A percentile compares a stretch with the other conserved stretches of the same genome.
Evolutionary conservation across 2,329 filamentous ascomycete genomes (phyloP).

Genomic region (Hypoxylon sp.): DNA sequence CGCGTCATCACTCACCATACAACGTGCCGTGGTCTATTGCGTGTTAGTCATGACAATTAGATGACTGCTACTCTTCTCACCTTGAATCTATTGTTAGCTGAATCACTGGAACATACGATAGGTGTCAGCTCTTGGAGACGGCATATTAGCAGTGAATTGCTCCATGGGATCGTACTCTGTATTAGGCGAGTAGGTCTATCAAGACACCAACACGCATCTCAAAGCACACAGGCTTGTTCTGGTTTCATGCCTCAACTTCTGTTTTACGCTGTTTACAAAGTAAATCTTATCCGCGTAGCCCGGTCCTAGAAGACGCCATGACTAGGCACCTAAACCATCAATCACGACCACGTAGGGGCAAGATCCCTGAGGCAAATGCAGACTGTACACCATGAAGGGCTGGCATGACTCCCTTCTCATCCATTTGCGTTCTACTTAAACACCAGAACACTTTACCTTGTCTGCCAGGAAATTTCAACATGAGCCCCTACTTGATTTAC

Average conservation of each 20-base stretch:
- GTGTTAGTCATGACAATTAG: background rate
- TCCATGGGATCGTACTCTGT: background rate
- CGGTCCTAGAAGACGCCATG: background rate
- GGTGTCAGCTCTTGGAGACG: background rate
- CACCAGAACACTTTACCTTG: background rate
- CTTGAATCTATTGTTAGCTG: background rate
- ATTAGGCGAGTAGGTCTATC: slow-evolving; percentile 2
- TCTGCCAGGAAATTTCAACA: background rate
- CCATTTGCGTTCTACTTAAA: background rate
- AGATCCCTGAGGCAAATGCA: background rate
- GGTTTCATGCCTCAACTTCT: background rate
- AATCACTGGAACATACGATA: background rate
- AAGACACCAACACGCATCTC: background rate
- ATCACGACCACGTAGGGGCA: background rate
- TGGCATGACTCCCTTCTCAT: background rate
- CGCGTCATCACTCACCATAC: background rate
- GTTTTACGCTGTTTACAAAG: too few relatives aligned
- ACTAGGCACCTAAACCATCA: background rate
- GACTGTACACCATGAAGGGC: background rate
- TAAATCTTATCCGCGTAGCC: background rate
- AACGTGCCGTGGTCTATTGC: background rate
- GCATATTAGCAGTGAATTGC: background rate
- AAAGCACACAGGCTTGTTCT: background rate
- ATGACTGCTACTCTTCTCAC: background rate
- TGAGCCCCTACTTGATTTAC: background rate